Conservation (phyloP, 2,329 filamentous ascomycete genomes). For the Hyphodiscus sp. region DNA sequence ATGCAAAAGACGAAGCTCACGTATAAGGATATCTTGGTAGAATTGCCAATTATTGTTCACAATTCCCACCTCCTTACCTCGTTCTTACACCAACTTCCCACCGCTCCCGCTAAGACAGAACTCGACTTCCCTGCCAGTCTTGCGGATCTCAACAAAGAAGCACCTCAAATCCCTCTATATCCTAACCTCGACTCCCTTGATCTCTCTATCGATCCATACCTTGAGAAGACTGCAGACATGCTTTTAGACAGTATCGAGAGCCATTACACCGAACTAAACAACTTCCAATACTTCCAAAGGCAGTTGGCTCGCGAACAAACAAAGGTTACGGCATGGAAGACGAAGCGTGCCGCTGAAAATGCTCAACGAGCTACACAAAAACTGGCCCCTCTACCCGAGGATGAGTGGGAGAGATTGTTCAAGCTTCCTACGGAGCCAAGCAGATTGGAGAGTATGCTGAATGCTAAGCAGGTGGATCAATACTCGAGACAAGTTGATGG, state of each 20-base stretch:
- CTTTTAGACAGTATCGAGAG: conserved; percentile 95
- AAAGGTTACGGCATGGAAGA: conserved; percentile 95
- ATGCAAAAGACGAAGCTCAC: conserved; percentile 90
- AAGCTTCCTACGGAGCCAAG: conserved; percentile 94
- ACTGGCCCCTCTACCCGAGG: conserved; percentile 82
- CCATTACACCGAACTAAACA: conserved; percentile 98
- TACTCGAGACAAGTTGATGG: conserved; percentile 96
- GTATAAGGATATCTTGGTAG: conserved; percentile 88
- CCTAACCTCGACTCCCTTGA: conserved; percentile 84
- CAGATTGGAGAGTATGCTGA: conserved; percentile 48
- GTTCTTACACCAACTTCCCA: conserved; percentile 87
- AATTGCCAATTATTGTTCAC: conserved; percentile 84
- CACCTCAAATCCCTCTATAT: conserved; percentile 60
- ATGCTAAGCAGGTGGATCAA: conserved; percentile 91
- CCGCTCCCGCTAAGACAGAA: conserved; percentile 56
- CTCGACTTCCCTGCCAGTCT: conserved; percentile 74
- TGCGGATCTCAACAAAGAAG: conserved; percentile 64
- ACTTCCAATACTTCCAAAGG: conserved; percentile 96
- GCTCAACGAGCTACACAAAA: conserved; percentile 77
- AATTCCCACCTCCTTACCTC: conserved; percentile 96
- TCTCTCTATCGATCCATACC: conserved; percentile 91
- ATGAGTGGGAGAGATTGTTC: conserved; percentile 97
- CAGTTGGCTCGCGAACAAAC: conserved; percentile 88
- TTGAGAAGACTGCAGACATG: conserved; percentile 96
- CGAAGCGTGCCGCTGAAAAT: conserved; percentile 96